Conservation (phyloP, 306 rosid genomes). For the Mimosa bimucronata region DNA sequence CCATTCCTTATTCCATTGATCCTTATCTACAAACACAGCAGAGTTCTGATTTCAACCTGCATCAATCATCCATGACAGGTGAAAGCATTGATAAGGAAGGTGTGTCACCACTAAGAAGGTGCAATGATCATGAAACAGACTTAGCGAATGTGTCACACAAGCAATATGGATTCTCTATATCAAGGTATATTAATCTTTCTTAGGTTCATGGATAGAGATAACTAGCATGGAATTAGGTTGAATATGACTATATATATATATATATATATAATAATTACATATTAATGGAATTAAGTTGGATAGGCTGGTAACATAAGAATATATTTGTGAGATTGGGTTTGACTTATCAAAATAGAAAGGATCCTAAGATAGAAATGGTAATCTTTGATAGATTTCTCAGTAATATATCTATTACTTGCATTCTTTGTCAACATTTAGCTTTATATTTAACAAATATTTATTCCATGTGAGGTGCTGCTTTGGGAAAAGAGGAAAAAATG, state of each 20-base stretch:
- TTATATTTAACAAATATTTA: conserved; percentile 16
- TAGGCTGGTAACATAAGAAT: neutral
- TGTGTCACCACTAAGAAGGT: conserved; percentile 44
- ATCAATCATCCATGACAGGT: conserved; percentile 54
- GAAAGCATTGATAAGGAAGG: conserved; percentile 48
- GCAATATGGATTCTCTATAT: conserved; percentile 44
- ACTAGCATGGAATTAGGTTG: conserved; percentile 5
- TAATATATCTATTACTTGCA: neutral
- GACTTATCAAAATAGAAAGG: neutral
- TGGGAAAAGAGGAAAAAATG: neutral
- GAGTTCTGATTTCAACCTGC: conserved; percentile 52
- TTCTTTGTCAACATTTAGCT: conserved; percentile 14
- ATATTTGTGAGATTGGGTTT: neutral
- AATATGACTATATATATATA: neutral
- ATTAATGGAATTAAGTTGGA: neutral
- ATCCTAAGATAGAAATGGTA: neutral
- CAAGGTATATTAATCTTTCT: conserved; percentile 52
- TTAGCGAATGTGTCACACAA: conserved; percentile 47
- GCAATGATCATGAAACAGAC: conserved; percentile 54
- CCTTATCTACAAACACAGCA: conserved; percentile 56
- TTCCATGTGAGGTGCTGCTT: conserved; percentile 15
- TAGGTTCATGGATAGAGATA: conserved; percentile 21
- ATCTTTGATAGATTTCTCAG: neutral
- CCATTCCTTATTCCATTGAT: conserved; percentile 60
- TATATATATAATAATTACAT: neutral